Base-by-base conservation (phyloP, 495 filamentous ascomycete species). In the Xylaria grammica region DNA sequence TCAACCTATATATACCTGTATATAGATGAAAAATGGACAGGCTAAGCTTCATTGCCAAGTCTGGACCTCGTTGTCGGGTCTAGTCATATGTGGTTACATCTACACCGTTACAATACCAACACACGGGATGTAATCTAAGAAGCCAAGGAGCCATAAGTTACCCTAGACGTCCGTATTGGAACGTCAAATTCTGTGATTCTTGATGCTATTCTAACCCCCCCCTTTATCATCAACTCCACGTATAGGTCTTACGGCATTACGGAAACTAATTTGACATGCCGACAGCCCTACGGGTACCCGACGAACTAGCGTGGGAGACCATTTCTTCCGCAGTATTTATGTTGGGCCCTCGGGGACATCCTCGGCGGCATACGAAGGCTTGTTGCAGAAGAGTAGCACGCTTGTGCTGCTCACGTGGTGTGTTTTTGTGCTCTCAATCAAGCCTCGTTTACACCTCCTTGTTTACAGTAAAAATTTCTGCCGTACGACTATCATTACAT, bases 31-130 rank as follows among this genome's bases (percentile, higher is more conserved):
- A 24, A 56, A 17, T 24, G 51, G 8, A 50, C 51, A 50, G 44
- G 61, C 61, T 30, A 63, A 63, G 50, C 61, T 54, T 50, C 27
- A 49, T 46, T 48, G 50, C 48, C 60, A 63, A 55, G 50, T 48
- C 26, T 40, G 50, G 36, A 51, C 50, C 60, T 45, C 32, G 34
- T 63, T 53, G 29, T 26, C 49, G 60, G 50, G 50, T 48, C 48
- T 36, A 30, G 60, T 40, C 60, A 46, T 48, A 10, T 40, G 29
- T 29, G 26, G 24, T 48, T 48, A 15, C 60, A 48, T 55, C 60
- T 54, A 11, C 50, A 48, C 15, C 60, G 22, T 27, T 11, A 48
- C 36, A 53, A 22, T 20, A 48, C 30, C 60, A 27, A 30, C 60
- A 34, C n/a, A 24, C 17, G 40, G 24, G 45, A 44, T 30, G 48